Base-by-base conservation (phyloP, 2,329 filamentous ascomycete species). In the Hysterium pulicare region DNA sequence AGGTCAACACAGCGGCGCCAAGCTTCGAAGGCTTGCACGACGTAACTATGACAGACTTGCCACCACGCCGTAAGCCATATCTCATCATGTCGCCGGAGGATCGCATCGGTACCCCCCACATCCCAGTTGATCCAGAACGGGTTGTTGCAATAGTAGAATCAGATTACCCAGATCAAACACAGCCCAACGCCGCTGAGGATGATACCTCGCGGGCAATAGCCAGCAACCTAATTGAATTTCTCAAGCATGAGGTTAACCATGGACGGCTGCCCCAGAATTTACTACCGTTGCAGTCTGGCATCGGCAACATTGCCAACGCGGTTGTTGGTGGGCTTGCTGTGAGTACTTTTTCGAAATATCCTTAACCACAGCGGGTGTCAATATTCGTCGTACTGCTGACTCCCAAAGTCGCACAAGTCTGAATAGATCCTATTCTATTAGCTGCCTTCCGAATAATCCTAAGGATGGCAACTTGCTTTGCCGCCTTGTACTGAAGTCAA, bases 271-370 rank as follows among this genome's bases (percentile, higher is more conserved):
- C 89, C 2, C 68, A 78, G 54, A 88, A 82, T 60, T 79, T 95
- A 2, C 76, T 93, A 1, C 88, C 88, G 2, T 77, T 94, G 15
- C 88, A 95, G 68, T 90, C 86, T 9, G 89, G 89, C 33, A 95
- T 95, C 54, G 89, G 90, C 50, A 95, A 95, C 73, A 94, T 95
- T 54, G 89, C 89, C 68, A 95, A 95, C 67, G 89, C 89, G 28
- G 90, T 95, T 49, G 82, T 95, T 46, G 88, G 89, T 46, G 90
- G 89, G 11, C 80, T 95, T 42, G 80, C 83, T 51, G 62, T 65
- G 55, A 41, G 60, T 53, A 6, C n/a, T n/a, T n/a, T n/a, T n/a
- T n/a, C n/a, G n/a, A n/a, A n/a, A n/a, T n/a, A n/a, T n/a, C n/a
- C n/a, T n/a, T n/a, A n/a, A n/a, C n/a, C n/a, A n/a, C n/a, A n/a